A percentile compares a stretch with the other conserved stretches of the same genome.
Evolutionary conservation across 495 filamentous ascomycete genomes (phyloP).

Genomic region (Penicillium fimorum): DNA sequence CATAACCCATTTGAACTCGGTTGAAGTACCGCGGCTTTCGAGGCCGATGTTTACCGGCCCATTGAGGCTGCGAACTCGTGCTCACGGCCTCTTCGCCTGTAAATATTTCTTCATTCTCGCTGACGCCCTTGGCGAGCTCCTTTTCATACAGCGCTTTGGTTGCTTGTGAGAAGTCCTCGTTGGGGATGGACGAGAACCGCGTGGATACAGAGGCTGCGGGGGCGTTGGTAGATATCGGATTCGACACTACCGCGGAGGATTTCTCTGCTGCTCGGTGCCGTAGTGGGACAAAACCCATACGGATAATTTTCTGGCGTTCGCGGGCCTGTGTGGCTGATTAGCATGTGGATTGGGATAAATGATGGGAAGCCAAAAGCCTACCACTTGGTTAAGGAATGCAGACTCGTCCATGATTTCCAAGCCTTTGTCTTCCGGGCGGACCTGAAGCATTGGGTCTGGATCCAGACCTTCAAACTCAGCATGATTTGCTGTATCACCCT

Average conservation of each 20-base stretch:
- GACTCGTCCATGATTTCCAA: constrained; percentile 62
- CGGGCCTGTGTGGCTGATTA: constrained; percentile 38
- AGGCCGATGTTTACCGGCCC: constrained; percentile 88
- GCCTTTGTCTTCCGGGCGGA: constrained; percentile 65
- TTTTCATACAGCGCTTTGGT: constrained; percentile 90
- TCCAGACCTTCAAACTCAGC: constrained; percentile 50
- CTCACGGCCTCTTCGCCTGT: constrained; percentile 81
- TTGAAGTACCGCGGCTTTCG: constrained; percentile 98
- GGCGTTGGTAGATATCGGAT: constrained; percentile 28
- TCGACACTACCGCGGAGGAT: constrained; percentile 36
- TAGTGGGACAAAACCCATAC: constrained; percentile 67
- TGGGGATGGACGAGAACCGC: constrained; percentile 70
- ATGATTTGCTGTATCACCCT: constrained; percentile 11
- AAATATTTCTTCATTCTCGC: constrained; percentile 96
- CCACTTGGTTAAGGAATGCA: constrained; percentile 58
- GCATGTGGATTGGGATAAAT: not conserved
- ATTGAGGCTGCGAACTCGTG: constrained; percentile 64
- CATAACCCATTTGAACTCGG: constrained; percentile 97
- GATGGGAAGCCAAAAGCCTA: constrained; percentile 25
- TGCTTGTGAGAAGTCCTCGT: constrained; percentile 87
- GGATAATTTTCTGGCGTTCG: constrained; percentile 63
- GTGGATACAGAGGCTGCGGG: constrained; percentile 51
- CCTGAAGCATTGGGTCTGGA: constrained; percentile 68
- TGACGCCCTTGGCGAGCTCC: constrained; percentile 87
- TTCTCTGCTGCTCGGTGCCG: constrained; percentile 54